These are phyloP conservation scores for Phytopythium cucurbitacearum DNA, from an alignment of 352 stramenopile genomes.

Conservation along the genomic window DNA sequence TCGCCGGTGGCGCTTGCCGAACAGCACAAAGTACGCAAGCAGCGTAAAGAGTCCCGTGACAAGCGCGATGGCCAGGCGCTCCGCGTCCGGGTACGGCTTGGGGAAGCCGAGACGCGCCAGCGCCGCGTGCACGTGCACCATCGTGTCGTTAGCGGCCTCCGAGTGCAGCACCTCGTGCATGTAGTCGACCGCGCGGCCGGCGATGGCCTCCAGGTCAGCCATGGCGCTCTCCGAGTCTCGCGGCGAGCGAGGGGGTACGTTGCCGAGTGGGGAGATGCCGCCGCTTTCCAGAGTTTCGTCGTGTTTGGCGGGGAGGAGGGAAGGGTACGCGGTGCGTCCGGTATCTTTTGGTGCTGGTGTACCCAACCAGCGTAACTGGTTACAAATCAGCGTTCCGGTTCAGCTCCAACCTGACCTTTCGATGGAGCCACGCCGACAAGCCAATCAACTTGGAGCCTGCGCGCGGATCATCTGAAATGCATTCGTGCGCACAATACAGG, in stretches of 20 bases:
- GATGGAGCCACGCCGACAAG: too few relatives aligned
- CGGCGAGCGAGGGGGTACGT: conserved; percentile 1
- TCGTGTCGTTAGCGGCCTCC: conserved; percentile 56
- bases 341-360: background rate
- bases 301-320: conserved; percentile 2
- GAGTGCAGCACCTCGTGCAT: conserved; percentile 82
- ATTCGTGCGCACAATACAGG: too few relatives aligned
- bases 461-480: too few relatives aligned
- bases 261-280: background rate
- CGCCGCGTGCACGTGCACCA: conserved; percentile 63
- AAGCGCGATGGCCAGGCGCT: conserved; percentile 78
- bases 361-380: too few relatives aligned
- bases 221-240: background rate
- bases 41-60: conserved; percentile 79
- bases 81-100: conserved; percentile 82
- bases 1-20: conserved; percentile 79
- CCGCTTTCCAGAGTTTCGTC: background rate
- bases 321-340: background rate
- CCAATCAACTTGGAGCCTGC: too few relatives aligned
- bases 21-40: conserved; percentile 85
- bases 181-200: conserved; percentile 58
- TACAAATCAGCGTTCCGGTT: too few relatives aligned
- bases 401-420: too few relatives aligned
- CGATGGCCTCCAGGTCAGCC: conserved; percentile 32
- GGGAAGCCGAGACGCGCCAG: conserved; percentile 69